Evolutionary conservation across 2,329 filamentous ascomycete species (phyloP).

Genomic region (Corynespora cassiicola): DNA sequence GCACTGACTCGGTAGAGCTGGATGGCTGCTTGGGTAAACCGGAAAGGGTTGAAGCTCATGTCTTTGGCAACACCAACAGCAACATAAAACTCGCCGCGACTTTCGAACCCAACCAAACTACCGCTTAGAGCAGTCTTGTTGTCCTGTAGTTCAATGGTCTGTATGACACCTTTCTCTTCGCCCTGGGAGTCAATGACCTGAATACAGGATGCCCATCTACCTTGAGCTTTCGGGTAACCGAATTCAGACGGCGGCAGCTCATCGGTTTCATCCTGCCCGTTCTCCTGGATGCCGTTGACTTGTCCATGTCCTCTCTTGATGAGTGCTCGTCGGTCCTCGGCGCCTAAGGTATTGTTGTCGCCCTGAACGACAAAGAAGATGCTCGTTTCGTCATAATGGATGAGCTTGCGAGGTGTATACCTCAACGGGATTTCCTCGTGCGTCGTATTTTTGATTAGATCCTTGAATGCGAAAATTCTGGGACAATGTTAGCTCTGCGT

Average conservation of each 20-base stretch:
- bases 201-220: slow-evolving; percentile 96
- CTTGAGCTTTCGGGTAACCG: slow-evolving; percentile 81
- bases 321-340: slow-evolving; percentile 76
- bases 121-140: slow-evolving; percentile 93
- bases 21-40: slow-evolving; percentile 78
- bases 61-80: slow-evolving; percentile 94
- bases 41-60: slow-evolving; percentile 76
- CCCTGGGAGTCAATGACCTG: slow-evolving; percentile 89
- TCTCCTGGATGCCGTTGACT: slow-evolving; percentile 19
- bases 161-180: slow-evolving; percentile 70
- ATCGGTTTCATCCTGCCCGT: slow-evolving; percentile 38
- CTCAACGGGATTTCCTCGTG: slow-evolving; percentile 85
- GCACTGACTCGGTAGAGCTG: slow-evolving; percentile 92
- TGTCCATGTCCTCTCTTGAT: slow-evolving; percentile 65
- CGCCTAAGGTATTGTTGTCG: slow-evolving; percentile 88
- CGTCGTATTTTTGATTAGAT: slow-evolving; percentile 82
- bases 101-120: slow-evolving; percentile 83
- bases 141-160: slow-evolving; percentile 81
- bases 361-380: slow-evolving; percentile 94
- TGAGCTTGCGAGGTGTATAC: slow-evolving; percentile 88
- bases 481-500: slow-evolving; percentile 16
- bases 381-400: slow-evolving; percentile 85
- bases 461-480: slow-evolving; percentile 90
- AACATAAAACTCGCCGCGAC: slow-evolving; percentile 79
- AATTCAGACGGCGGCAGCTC: slow-evolving; percentile 81